A percentile compares a stretch with the other conserved stretches of the same genome.
Conservation (phyloP, 2,329 filamentous ascomycete species). For the Blumeria graminis region DNA sequence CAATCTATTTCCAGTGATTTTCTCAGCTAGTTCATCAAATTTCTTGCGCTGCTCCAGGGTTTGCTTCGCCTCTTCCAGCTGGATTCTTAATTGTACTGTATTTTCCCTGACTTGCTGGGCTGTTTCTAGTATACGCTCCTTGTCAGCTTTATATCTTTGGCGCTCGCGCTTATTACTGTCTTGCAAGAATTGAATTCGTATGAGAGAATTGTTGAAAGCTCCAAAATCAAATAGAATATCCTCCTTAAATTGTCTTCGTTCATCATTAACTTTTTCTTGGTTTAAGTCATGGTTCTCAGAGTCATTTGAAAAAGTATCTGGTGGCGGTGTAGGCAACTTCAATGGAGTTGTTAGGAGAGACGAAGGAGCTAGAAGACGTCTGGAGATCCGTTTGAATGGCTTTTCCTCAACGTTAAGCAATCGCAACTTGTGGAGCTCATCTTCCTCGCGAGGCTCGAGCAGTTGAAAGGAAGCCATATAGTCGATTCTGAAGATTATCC, state of each 20-base stretch:
- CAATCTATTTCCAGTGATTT: slow-evolving; percentile 60
- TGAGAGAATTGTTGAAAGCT: slow-evolving; percentile 64
- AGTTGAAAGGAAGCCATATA: slow-evolving; percentile 35
- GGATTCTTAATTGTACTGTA: slow-evolving; percentile 45
- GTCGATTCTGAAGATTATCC: not conserved
- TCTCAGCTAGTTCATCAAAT: slow-evolving; percentile 72
- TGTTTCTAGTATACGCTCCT: slow-evolving; percentile 52
- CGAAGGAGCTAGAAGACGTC: slow-evolving; percentile 47
- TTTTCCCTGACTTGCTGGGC: slow-evolving; percentile 56
- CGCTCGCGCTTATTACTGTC: slow-evolving; percentile 67
- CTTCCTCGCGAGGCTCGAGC: slow-evolving; percentile 52
- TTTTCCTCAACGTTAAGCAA: slow-evolving; percentile 81
- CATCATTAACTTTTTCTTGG: slow-evolving; percentile 25
- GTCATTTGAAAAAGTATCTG: slow-evolving; percentile 25
- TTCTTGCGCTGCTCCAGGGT: slow-evolving; percentile 56
- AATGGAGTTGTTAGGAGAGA: slow-evolving; percentile 33
- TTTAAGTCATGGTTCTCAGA: slow-evolving; percentile 21
- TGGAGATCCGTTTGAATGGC: slow-evolving; percentile 71
- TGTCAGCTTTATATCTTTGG: slow-evolving; percentile 59
- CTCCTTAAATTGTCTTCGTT: slow-evolving; percentile 48
- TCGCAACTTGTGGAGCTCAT: slow-evolving; percentile 66
- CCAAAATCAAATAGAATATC: slow-evolving; percentile 75
- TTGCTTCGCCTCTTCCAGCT: slow-evolving; percentile 52
- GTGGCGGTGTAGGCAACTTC: slow-evolving; percentile 39
- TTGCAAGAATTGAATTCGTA: slow-evolving; percentile 68